Conservation (phyloP, 2,329 filamentous ascomycete genomes). For the Elsinoe batatas region DNA sequence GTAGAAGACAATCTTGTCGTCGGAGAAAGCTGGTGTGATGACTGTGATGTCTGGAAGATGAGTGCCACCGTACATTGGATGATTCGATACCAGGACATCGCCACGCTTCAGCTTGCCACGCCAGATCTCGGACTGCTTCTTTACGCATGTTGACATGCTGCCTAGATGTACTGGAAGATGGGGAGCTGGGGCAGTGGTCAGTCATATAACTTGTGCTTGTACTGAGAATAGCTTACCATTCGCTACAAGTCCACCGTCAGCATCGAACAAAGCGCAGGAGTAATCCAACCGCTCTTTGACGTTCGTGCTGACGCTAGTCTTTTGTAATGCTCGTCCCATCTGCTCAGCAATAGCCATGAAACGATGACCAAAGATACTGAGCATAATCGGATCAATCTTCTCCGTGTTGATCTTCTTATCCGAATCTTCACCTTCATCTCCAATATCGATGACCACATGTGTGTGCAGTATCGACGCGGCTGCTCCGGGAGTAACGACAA, state of each 20-base stretch:
- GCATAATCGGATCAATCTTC: constrained; percentile 63
- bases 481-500: constrained; percentile 73
- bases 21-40: constrained; percentile 67
- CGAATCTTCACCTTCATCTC: constrained; percentile 41
- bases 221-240: constrained; percentile 37
- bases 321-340: constrained; percentile 70
- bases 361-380: constrained; percentile 69
- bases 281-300: constrained; percentile 77
- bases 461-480: constrained; percentile 71
- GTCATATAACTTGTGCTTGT: not conserved
- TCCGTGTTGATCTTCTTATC: constrained; percentile 41
- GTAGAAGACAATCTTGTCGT: constrained; percentile 69
- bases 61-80: constrained; percentile 74
- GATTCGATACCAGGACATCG: constrained; percentile 75
- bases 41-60: constrained; percentile 78
- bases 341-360: constrained; percentile 84
- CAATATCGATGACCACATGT: constrained; percentile 80
- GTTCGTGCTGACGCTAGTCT: constrained; percentile 70
- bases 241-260: constrained; percentile 63
- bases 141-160: constrained; percentile 76
- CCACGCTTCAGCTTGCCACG: constrained; percentile 65
- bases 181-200: constrained; percentile 38
- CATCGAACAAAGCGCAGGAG: constrained; percentile 71
- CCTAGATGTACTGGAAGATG: constrained; percentile 74
- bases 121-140: constrained; percentile 72